Conservation (phyloP, 2,329 filamentous ascomycete species). For the Lomentospora prolificans region DNA sequence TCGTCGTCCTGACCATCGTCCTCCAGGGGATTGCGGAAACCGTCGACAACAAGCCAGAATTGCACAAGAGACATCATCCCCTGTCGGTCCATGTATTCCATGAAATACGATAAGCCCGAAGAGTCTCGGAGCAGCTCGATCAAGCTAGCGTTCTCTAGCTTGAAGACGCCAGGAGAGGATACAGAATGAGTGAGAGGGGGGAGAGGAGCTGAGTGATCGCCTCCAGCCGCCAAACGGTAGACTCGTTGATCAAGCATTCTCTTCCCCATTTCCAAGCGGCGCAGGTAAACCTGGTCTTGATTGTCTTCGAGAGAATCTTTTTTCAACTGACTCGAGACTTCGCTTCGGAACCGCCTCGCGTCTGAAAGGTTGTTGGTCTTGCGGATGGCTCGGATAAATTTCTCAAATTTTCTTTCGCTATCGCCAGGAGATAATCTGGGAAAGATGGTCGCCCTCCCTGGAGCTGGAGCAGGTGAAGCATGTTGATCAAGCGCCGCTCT, state of each 20-base stretch:
- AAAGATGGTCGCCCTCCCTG: slow-evolving; percentile 55
- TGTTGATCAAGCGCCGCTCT: slow-evolving; percentile 90
- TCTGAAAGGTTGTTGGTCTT: slow-evolving; percentile 88
- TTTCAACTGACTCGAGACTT: slow-evolving; percentile 85
- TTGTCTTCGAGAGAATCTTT: slow-evolving; percentile 68
- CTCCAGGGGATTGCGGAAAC: slow-evolving; percentile 87
- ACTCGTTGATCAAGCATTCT: slow-evolving; percentile 84
- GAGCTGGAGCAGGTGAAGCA: slow-evolving; percentile 67
- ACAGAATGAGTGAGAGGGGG: slow-evolving; percentile 16
- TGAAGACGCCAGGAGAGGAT: slow-evolving; percentile 38
- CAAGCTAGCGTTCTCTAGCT: slow-evolving; percentile 64
- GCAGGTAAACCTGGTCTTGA: slow-evolving; percentile 77
- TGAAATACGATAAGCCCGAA: slow-evolving; percentile 91
- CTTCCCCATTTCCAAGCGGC: slow-evolving; percentile 86
- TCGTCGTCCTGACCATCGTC: slow-evolving; percentile 54
- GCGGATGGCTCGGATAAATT: slow-evolving; percentile 81
- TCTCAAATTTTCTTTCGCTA: slow-evolving; percentile 86
- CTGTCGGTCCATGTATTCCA: slow-evolving; percentile 98
- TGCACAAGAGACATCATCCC: slow-evolving; percentile 81
- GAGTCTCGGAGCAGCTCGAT: slow-evolving; percentile 83
- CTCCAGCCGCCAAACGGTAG: slow-evolving; percentile 63
- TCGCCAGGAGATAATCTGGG: slow-evolving; percentile 74
- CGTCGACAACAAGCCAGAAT: slow-evolving; percentile 97
- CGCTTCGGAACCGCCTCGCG: slow-evolving; percentile 81
- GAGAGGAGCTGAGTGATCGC: slow-evolving; percentile 21